Evolutionary conservation across 106 monocot genomes (phyloP), one percentile per base, ranked within the genome.

Genomic region (Allium sativum): DNA sequence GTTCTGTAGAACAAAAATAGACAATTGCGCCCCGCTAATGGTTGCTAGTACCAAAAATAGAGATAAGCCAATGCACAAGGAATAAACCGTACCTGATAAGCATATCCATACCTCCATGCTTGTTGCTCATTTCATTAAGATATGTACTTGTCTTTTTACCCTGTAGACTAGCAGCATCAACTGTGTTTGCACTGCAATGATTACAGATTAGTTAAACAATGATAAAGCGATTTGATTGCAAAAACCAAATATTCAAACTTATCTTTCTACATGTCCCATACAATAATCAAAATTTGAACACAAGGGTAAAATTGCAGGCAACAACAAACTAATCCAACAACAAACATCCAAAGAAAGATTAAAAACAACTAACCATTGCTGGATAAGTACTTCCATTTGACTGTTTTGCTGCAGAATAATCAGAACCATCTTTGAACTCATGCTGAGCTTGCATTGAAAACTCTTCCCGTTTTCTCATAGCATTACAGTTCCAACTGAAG

Each of bases 401-500:
- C 93, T 94, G 93, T 61, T 94, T 94, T 17, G 76, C 83, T 45
- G 80, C 70, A 62, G 83, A 69, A 58, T 81, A 86, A n/a, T 81
- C 67, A 15, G 74, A 73, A 58, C 78, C 78, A 53, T 89, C 86
- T 42, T 20, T 67, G 10, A 54, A 89, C 66, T 69, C 67, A 63
- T 70, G 73, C 31, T 86, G 72, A 42, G 82, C 79, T 31, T 81
- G 61, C 45, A 47, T 9, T 2, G 75, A 82, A 40, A 86, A 86
- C 12, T 64, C 68, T 48, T 94, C 81, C 93, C 93, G 89, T 66
- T 89, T 94, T 60, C 89, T 81, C 72, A 86, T 94, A 22, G 89
- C 78, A 50, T 74, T 46, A 68, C 65, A 22, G 83, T 69, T 45
- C 67, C 65, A 45, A 84, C 86, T 17, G 81, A 17, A 61, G 72